Percentiles rank a stretch among this genome's conserved stretches.
Evolutionary conservation across 306 rosid species (phyloP).

Genomic region (Potentilla sterilis): DNA sequence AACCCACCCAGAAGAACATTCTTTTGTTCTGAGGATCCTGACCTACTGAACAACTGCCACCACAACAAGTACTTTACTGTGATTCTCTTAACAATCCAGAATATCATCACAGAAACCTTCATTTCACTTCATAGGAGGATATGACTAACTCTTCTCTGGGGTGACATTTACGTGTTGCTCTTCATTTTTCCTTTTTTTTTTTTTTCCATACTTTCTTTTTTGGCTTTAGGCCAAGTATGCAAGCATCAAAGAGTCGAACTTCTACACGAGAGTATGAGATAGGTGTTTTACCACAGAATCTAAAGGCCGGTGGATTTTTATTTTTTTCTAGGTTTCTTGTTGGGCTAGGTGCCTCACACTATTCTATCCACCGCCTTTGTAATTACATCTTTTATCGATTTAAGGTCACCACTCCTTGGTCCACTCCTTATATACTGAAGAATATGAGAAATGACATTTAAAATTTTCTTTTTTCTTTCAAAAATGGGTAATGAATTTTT

Average conservation of each 20-base stretch:
- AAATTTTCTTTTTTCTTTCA: not conserved
- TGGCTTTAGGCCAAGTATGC: not conserved
- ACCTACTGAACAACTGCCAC: not conserved
- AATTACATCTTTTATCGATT: not conserved
- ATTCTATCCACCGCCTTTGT: not conserved
- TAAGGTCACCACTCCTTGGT: not conserved
- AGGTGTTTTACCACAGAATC: not conserved
- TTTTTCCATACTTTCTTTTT: not conserved
- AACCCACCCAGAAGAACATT: conserved; percentile 17
- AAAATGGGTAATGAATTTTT: not conserved
- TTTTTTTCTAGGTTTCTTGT: not conserved
- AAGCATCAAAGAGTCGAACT: not conserved
- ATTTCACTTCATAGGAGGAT: not conserved
- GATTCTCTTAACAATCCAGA: not conserved
- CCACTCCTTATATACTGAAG: not conserved
- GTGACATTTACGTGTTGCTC: not conserved
- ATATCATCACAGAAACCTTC: not conserved
- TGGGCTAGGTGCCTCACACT: not conserved
- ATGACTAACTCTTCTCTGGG: not conserved
- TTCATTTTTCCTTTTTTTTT: not conserved
- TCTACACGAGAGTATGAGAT: not conserved
- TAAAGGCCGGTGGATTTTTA: not conserved
- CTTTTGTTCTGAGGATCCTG: not conserved
- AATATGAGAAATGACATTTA: not conserved
- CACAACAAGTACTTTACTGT: not conserved